Evolutionary conservation across 345 rosid genomes (phyloP).

Genomic region (Psidium friedrichsthalianum): DNA sequence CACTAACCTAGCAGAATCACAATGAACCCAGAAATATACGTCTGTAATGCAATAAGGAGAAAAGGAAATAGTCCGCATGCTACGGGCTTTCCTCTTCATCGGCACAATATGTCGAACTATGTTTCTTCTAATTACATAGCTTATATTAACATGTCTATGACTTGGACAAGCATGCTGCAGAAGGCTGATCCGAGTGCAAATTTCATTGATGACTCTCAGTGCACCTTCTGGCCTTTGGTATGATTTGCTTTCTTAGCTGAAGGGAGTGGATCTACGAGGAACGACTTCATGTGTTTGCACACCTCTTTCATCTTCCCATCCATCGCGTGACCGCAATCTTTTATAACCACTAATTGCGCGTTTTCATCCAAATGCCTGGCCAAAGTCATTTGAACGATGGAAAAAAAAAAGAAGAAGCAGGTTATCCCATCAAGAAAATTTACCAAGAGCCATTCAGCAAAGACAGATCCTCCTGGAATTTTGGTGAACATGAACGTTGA

Average conservation of each 20-base stretch:
- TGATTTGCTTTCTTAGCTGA: not conserved
- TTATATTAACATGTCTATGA: not conserved
- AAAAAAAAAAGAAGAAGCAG: not conserved
- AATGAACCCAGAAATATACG: not conserved
- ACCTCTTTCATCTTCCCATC: not conserved
- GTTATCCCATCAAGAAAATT: not conserved
- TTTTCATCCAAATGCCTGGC: slow-evolving; percentile 3
- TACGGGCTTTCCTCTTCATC: not conserved
- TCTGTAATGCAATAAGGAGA: not conserved
- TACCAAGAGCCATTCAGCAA: too few species aligned
- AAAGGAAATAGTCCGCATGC: not conserved
- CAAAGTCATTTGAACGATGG: not conserved
- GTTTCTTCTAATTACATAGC: not conserved
- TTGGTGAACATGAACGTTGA: not conserved
- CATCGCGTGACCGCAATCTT: slow-evolving; percentile 1
- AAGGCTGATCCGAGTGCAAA: not conserved
- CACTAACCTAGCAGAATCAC: not conserved
- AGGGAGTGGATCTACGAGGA: not conserved
- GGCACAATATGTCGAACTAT: not conserved
- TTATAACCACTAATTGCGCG: not conserved
- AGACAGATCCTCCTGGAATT: not conserved
- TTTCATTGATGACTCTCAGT: not conserved
- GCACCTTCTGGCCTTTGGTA: not conserved
- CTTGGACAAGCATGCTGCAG: not conserved
- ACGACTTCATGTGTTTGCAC: not conserved